Conservation (phyloP, 148 eudicot genomes). For the Cornus kousa region DNA sequence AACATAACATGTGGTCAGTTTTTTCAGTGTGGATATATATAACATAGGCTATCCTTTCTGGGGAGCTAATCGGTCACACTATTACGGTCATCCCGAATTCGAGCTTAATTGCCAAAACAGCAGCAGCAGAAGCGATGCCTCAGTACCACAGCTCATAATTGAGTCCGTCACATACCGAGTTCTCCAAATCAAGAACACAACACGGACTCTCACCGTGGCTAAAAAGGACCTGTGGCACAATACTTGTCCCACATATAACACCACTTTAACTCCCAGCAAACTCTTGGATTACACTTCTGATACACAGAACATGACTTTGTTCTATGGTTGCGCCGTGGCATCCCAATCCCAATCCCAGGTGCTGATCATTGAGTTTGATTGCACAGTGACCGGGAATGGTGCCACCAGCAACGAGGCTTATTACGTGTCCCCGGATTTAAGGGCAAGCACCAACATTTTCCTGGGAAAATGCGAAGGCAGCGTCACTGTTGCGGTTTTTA, state of each 20-base stretch:
- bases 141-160: background rate
- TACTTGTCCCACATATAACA: background rate
- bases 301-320: background rate
- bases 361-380: no score
- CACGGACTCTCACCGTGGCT: background rate
- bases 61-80: slow-evolving; percentile 8
- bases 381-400: no score
- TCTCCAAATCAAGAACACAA: background rate
- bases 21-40: background rate
- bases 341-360: no score
- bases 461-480: background rate
- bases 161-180: no score
- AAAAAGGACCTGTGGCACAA: background rate
- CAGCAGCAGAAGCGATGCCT: no score
- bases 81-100: slow-evolving; percentile 15
- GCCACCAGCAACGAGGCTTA: no score
- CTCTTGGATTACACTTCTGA: background rate
- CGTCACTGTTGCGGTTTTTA: background rate
- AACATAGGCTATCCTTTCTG: slow-evolving; percentile 4
- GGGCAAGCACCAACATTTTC: background rate
- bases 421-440: background rate
- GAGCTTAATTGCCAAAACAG: background rate
- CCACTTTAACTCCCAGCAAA: background rate
- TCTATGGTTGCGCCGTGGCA: no score
- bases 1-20: background rate